These are phyloP conservation scores for Phytophthora hybrid DNA, from an alignment of 352 stramenopile species.

Conservation along the genomic window DNA sequence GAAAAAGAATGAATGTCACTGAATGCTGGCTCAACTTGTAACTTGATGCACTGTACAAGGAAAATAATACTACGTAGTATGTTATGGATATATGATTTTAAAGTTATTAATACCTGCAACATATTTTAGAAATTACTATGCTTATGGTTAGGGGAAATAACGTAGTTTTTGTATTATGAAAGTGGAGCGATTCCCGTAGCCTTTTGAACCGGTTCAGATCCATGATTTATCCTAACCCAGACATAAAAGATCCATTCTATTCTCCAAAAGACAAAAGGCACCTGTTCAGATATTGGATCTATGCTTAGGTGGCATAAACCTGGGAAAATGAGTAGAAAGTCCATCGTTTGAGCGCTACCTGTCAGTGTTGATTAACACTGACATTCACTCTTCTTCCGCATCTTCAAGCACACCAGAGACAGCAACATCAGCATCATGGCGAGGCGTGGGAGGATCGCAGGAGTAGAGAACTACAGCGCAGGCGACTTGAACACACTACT, in stretches of 20 bases:
- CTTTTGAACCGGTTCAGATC: background rate
- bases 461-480: background rate
- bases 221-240: background rate
- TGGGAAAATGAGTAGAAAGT: background rate
- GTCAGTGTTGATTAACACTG: background rate
- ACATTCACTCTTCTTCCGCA: constrained; percentile 1
- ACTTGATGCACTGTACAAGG: no score
- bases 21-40: no score
- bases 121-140: no score
- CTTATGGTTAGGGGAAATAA: no score
- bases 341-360: background rate
- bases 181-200: background rate
- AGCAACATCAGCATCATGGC: background rate
- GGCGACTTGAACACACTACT: background rate
- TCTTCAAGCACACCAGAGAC: background rate
- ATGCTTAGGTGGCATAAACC: background rate
- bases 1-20: no score
- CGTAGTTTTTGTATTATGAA: no score
- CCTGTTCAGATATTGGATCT: background rate
- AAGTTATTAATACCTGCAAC: no score
- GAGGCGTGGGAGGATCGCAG: background rate
- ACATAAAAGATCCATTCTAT: background rate
- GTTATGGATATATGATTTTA: no score
- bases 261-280: background rate
- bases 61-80: no score